A percentile compares a stretch with the other conserved stretches of the same genome.
These are phyloP conservation scores for Neonectria punicea DNA, from an alignment of 2,329 filamentous ascomycete genomes.

Conservation along the genomic window DNA sequence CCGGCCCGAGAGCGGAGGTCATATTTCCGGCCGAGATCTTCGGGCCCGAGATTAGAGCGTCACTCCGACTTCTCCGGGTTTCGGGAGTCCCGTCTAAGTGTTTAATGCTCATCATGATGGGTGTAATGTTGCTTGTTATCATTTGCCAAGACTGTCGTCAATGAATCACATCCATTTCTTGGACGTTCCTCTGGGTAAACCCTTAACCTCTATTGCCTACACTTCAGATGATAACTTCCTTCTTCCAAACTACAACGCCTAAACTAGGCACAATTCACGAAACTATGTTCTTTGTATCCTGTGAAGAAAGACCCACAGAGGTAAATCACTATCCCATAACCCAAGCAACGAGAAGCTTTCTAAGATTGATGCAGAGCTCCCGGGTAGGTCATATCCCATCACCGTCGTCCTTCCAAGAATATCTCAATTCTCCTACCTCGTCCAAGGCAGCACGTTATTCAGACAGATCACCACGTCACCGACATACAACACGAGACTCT, in stretches of 20 bases:
- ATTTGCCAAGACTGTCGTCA: background rate
- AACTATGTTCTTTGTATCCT: background rate
- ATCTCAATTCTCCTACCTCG: background rate
- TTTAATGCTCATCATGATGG: background rate
- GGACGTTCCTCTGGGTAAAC: too few relatives aligned
- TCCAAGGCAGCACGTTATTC: background rate
- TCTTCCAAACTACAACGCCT: too few relatives aligned
- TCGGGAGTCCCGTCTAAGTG: too few relatives aligned
- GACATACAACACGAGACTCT: background rate
- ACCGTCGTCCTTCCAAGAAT: too few relatives aligned
- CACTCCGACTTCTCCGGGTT: background rate
- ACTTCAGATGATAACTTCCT: too few relatives aligned
- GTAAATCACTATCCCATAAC: background rate
- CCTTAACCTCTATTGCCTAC: too few relatives aligned
- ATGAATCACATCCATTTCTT: background rate
- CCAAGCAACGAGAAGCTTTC: background rate
- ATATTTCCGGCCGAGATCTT: conserved; percentile 1
- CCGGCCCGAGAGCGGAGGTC: background rate
- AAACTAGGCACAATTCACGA: too few relatives aligned
- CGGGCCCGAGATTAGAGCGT: background rate
- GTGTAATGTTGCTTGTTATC: too few relatives aligned
- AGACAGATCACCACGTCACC: background rate
- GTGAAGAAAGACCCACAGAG: background rate
- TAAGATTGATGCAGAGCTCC: too few relatives aligned
- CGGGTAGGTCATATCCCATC: background rate